phyloP scores from a whole-genome alignment of 805 yeast genomes.

The Candida nemodendra region DNA sequence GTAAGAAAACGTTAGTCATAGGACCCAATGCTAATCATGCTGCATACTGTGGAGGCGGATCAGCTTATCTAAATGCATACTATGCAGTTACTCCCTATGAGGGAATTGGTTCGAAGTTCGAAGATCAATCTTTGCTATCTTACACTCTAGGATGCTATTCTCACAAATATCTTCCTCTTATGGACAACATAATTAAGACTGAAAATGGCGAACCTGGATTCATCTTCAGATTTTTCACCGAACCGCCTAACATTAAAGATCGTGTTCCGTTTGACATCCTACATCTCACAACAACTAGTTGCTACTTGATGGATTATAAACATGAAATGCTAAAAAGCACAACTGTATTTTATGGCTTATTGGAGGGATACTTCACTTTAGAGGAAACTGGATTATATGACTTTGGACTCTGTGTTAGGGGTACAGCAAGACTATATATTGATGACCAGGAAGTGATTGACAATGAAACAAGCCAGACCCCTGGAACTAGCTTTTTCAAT shows the following conservation, averaged over 20 bases:
- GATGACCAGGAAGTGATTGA: conserved; percentile 53
- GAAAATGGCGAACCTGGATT: conserved; percentile 21
- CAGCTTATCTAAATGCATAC: conserved; percentile 40
- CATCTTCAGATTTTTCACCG: conserved; percentile 23
- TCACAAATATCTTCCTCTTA: conserved; percentile 5
- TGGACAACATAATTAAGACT: neutral
- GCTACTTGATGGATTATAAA: conserved; percentile 27
- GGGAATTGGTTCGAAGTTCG: conserved; percentile 15
- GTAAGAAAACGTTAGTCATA: conserved; percentile 45
- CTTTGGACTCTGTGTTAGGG: conserved; percentile 50
- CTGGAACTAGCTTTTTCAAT: conserved; percentile 50
- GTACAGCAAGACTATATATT: conserved; percentile 55
- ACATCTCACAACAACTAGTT: conserved; percentile 8
- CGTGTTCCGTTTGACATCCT: conserved; percentile 26
- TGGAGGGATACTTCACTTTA: conserved; percentile 44
- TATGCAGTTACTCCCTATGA: conserved; percentile 7
- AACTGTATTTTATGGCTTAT: conserved; percentile 39
- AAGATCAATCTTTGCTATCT: conserved; percentile 13
- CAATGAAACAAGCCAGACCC: conserved; percentile 50
- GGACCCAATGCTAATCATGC: conserved; percentile 56
- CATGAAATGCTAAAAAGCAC: conserved; percentile 20
- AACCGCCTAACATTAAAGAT: conserved; percentile 17
- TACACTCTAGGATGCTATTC: conserved; percentile 35
- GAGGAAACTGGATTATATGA: conserved; percentile 49
- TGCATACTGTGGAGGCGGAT: conserved; percentile 58